Base-by-base conservation (phyloP, 1,139 yeast species). In the Sugiyamaella grinbergsii region DNA sequence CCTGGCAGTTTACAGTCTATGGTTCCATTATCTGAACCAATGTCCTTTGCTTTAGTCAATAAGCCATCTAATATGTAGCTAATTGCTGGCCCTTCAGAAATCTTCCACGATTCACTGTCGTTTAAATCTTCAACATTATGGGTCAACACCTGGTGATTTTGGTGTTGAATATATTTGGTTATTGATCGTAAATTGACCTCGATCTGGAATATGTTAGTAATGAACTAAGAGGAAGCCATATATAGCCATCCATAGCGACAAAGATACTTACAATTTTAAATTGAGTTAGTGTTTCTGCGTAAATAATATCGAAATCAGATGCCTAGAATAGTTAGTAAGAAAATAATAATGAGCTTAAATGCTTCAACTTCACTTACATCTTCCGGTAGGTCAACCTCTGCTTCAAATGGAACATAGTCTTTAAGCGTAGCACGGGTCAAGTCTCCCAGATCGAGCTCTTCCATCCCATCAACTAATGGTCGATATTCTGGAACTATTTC, bases 81-180 rank as follows among this genome's bases (percentile, higher is more conserved):
- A 16, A 62, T 33, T 11, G 47, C 47, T n/a, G 49, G 20, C 8
- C 56, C 58, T 18, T 62, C 61, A 4, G 58, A 54, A 3, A 61
- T 40, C 26, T 52, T 55, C 64, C 65, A 61, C 11, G 31, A 26
- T n/a, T 53, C 60, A 8, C 49, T 42, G 22, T 49, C 50, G 23
- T 47, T 31, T 18, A 58, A 41, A 48, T 60, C 60, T n/a, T 51
- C 54, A 16, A 50, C 11, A 11, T 49, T 52, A 15, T 50, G 57
- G 1, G 50, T 32, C 3, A 22, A 13, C 6, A 44, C 50, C 10
- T 47, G 39, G 18, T 31, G 42, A 10, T n/a, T 13, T 2, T 42
- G 42, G 24, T 37, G n/a, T 5, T 24, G n/a, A 18, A 33, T 18
- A 16, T 23, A 33, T 13, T 24, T 26, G 16, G 23, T 26, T 8